Evolutionary conservation across 129 eudicot species (phyloP), one percentile per base, ranked within the genome.

Genomic region (Heracleum sosnowskyi): DNA sequence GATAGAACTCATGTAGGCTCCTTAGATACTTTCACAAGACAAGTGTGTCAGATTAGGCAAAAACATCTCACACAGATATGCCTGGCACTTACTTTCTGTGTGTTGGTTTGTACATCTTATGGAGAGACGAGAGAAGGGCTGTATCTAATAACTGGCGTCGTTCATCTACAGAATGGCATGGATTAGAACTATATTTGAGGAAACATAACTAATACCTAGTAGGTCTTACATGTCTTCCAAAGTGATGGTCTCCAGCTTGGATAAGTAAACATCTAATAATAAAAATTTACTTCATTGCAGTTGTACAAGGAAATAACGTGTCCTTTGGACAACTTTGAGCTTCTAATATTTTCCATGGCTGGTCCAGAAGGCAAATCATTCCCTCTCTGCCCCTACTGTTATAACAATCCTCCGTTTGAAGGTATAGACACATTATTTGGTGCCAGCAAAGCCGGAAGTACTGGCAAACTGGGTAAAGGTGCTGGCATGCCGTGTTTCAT

Each of bases 281-380:
- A 16, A 42, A 37, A n/a, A 26, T 74, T n/a, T 46, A 15, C 15
- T 12, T 4, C 6, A 28, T 44, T 28, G 57, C 90, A 93, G 97
- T 86, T 93, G 31, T 91, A 93, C 91, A 93, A 93, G 87, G 98
- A 93, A 81, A 92, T 93, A 53, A 83, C 87, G 3, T 91, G 98
- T 74, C 98, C 98, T 79, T 86, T 93, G 72, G 98, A 93, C 90
- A 91, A 93, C 86, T 93, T 91, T 74, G 98, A 91, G 90, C 95
- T 93, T 34, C 72, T 93, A 76, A 82, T 93, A 26, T 91, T 87
- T 74, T 93, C 98, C 63, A 69, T 93, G 90, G 97, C 97, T 51
- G 98, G 98, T 69, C 95, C 92, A 0, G 98, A 89, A 24, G 97
- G 95, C 76, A 93, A 89, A 78, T 88, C 98, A 73, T 93, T 93